Percentiles rank a stretch among this genome's conserved stretches.
phyloP scores from a whole-genome alignment of 192 early-diverging fungal species.

The Coemansia sp. region DNA sequence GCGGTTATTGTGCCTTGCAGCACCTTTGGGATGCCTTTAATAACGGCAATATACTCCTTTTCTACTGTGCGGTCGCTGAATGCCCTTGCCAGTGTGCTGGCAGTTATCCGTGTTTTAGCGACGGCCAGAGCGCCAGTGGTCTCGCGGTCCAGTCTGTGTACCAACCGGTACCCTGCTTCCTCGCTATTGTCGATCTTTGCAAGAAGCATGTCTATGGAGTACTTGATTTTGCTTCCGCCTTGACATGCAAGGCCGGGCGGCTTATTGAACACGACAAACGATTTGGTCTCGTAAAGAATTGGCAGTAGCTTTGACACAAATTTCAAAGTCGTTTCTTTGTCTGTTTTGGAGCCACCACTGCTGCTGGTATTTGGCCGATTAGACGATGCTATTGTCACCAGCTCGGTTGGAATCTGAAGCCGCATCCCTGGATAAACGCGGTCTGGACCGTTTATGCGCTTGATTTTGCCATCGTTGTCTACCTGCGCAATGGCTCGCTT shows the following conservation, averaged over 20 bases:
- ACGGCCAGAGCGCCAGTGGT: constrained; percentile 35
- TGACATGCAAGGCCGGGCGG: constrained; percentile 31
- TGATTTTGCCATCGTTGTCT: background rate
- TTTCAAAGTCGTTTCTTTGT: background rate
- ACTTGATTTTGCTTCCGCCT: constrained; percentile 19
- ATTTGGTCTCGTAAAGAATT: constrained; percentile 16
- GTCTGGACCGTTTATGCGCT: constrained; percentile 20
- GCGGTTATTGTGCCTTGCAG: constrained; percentile 4
- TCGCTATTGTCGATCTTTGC: constrained; percentile 9
- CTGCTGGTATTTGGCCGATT: background rate
- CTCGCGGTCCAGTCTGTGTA: constrained; percentile 33
- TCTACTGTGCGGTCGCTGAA: constrained; percentile 18
- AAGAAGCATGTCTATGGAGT: constrained; percentile 23
- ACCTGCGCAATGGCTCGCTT: constrained; percentile 19
- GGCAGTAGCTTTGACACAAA: constrained; percentile 15
- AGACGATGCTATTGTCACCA: constrained; percentile 6
- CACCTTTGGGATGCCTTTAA: constrained; percentile 13
- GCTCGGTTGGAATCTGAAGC: constrained; percentile 16
- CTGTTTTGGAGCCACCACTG: background rate
- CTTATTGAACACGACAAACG: constrained; percentile 25
- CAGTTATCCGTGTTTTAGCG: constrained; percentile 17
- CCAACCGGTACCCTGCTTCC: constrained; percentile 16
- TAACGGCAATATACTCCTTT: constrained; percentile 28
- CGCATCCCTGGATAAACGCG: constrained; percentile 28
- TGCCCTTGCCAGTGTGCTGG: constrained; percentile 15